phyloP scores from a whole-genome alignment of 768 basidiomycete genomes.

The Guyanaporus albipodus region DNA sequence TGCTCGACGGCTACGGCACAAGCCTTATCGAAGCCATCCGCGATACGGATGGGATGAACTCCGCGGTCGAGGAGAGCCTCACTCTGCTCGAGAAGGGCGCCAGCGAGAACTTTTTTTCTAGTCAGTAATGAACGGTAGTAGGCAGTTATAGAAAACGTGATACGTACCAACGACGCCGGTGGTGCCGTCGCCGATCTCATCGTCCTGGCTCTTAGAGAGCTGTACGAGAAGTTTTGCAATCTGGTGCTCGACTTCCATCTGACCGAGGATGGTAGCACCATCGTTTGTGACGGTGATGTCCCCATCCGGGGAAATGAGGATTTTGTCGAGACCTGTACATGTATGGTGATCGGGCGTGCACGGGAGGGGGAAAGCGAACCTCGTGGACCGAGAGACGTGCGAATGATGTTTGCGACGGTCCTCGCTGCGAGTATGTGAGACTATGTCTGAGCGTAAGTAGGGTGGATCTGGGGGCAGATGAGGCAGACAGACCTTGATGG shows the following conservation, averaged over 20 bases:
- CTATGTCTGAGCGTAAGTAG: conserved; percentile 35
- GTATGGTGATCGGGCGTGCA: conserved; percentile 7
- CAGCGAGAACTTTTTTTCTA: conserved; percentile 75
- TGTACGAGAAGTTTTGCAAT: conserved; percentile 98
- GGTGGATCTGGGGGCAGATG: not conserved
- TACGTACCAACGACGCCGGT: conserved; percentile 96
- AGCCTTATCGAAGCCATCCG: conserved; percentile 96
- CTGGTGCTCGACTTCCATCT: conserved; percentile 99
- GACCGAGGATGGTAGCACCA: conserved; percentile 95
- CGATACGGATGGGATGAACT: conserved; percentile 97
- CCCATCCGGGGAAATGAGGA: conserved; percentile 92
- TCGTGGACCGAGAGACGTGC: conserved; percentile 92
- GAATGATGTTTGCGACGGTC: conserved; percentile 91
- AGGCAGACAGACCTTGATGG: conserved; percentile 78
- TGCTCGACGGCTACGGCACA: conserved; percentile 88
- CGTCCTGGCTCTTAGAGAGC: conserved; percentile 96
- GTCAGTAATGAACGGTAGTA: conserved; percentile 1
- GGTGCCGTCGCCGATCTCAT: conserved; percentile 99
- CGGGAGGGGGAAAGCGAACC: conserved; percentile 45
- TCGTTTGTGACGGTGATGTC: conserved; percentile 99
- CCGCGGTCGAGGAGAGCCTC: conserved; percentile 97
- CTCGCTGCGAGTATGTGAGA: conserved; percentile 94
- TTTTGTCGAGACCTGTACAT: conserved; percentile 84
- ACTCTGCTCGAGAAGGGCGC: conserved; percentile 92
- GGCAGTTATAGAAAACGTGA: conserved; percentile 2